A percentile compares a stretch with the other conserved stretches of the same genome.
Evolutionary conservation across 768 basidiomycete genomes (phyloP).

Genomic region (Mycena alexandri): DNA sequence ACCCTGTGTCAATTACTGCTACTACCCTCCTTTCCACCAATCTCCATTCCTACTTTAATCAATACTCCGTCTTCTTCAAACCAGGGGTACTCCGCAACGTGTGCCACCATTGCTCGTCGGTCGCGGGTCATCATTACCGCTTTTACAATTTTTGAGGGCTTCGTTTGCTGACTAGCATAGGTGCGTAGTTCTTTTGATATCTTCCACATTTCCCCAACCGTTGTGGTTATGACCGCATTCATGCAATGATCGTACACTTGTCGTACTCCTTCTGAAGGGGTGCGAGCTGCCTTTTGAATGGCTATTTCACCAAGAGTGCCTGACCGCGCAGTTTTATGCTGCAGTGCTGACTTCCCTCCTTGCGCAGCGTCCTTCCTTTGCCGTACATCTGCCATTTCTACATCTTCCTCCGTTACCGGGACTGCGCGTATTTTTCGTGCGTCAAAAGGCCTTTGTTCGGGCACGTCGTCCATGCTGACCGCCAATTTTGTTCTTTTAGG

Average conservation of each 20-base stretch:
- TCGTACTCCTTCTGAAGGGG: background rate
- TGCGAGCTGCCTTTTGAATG: no score
- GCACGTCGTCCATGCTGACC: background rate
- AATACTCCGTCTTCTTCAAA: conserved; percentile 9
- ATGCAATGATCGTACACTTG: background rate
- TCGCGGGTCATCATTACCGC: conserved; percentile 12
- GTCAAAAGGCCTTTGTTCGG: background rate
- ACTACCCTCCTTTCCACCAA: background rate
- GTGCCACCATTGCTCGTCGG: background rate
- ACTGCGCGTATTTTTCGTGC: background rate
- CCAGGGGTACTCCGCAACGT: conserved; percentile 12
- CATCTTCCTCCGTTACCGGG: background rate
- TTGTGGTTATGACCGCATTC: background rate
- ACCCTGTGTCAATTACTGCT: background rate
- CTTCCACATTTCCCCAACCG: background rate
- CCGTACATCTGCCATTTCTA: no score
- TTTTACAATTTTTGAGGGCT: background rate
- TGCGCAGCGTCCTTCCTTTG: no score
- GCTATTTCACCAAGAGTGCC: no score
- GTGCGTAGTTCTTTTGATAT: conserved; percentile 5
- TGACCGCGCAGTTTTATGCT: no score
- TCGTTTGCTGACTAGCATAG: fast-evolving
- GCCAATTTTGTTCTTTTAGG: no score
- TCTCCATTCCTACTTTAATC: conserved; percentile 3
- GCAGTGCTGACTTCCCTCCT: no score